Percentiles rank a stretch among this genome's conserved stretches.
Evolutionary conservation across 2,329 filamentous ascomycete genomes (phyloP).

Genomic region (Neurospora sp.): DNA sequence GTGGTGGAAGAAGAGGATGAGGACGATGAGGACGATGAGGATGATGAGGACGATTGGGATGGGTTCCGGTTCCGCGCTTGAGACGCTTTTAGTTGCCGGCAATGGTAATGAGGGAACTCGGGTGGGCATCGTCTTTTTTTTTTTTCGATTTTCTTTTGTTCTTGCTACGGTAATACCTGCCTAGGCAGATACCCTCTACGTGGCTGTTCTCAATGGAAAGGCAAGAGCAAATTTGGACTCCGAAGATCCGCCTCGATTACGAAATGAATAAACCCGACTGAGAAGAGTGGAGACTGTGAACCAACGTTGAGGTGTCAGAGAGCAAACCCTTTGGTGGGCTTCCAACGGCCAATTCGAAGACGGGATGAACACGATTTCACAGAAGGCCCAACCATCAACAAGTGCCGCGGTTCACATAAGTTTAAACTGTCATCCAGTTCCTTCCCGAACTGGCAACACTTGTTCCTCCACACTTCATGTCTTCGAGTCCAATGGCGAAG

Average conservation of each 20-base stretch:
- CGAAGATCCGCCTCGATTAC: background rate
- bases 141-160: background rate
- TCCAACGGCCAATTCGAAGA: background rate
- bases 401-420: background rate
- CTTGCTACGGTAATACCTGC: background rate
- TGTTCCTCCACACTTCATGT: background rate
- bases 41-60: conserved; percentile 44
- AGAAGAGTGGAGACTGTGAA: background rate
- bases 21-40: too few relatives aligned
- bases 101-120: background rate
- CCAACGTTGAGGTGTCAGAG: background rate
- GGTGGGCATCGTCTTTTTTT: background rate
- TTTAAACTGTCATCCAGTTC: background rate
- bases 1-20: conserved; percentile 18
- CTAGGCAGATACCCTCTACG: background rate
- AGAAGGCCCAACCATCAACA: background rate
- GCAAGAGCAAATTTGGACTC: background rate
- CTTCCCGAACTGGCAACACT: background rate
- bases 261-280: background rate
- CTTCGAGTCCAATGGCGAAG: background rate
- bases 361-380: background rate
- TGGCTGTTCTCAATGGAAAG: background rate
- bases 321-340: background rate
- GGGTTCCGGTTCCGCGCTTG: conserved; percentile 42
- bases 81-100: background rate